Evolutionary conservation across 176 grass and related monocot species (phyloP).

Genomic region (Juncus inflexus): DNA sequence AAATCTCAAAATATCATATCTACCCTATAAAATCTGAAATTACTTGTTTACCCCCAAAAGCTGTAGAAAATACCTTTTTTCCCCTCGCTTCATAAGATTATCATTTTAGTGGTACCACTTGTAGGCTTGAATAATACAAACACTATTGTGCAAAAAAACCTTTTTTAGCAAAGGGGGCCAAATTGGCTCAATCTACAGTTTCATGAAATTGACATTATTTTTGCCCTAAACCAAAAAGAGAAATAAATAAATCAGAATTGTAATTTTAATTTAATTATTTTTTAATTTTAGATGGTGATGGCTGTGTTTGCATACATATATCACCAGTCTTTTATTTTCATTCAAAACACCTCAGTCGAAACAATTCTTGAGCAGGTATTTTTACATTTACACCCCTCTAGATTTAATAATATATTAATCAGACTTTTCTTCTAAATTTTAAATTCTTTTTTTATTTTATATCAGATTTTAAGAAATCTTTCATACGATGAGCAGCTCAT

Average conservation of each 20-base stretch:
- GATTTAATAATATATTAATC: not conserved
- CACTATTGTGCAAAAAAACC: no score
- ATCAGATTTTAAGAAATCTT: conserved; percentile 69
- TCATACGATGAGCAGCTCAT: conserved; percentile 73
- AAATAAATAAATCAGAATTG: no score
- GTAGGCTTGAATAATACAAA: no score
- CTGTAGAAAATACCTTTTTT: no score
- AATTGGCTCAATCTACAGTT: not conserved
- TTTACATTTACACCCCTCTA: not conserved
- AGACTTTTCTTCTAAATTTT: not conserved
- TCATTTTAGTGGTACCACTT: no score
- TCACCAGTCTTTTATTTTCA: conserved; percentile 84
- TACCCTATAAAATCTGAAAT: no score
- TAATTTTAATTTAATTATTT: no score
- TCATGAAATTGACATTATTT: conserved; percentile 1
- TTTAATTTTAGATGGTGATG: conserved; percentile 81
- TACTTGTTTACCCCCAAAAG: no score
- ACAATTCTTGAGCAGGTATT: conserved; percentile 88
- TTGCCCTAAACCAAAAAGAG: conserved; percentile 9
- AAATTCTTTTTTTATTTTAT: not conserved
- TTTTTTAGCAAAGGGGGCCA: not conserved
- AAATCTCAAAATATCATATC: no score
- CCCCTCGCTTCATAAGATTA: no score
- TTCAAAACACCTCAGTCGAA: conserved; percentile 70
- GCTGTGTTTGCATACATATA: conserved; percentile 99